Evolutionary conservation across 1,284 basidiomycete species (phyloP).

Genomic region (Fomitopsis pinicola): DNA sequence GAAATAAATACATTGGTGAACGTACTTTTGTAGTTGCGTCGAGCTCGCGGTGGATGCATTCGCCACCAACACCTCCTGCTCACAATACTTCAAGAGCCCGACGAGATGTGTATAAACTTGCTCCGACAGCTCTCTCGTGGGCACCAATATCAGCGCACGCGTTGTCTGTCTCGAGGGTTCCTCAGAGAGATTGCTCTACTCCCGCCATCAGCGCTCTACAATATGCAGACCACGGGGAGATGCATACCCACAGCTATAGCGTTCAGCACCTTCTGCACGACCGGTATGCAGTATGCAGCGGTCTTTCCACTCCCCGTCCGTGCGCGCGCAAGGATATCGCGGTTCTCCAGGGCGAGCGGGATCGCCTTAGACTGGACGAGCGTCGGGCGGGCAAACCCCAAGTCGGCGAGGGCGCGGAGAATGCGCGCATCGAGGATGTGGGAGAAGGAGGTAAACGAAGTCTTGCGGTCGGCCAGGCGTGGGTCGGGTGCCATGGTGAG

Average conservation of each 20-base stretch:
- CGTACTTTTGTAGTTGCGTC: slow-evolving; percentile 76
- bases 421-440: slow-evolving; percentile 75
- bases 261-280: slow-evolving; percentile 85
- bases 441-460: slow-evolving; percentile 64
- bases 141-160: slow-evolving; percentile 85
- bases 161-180: slow-evolving; percentile 51
- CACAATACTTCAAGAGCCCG: slow-evolving; percentile 69
- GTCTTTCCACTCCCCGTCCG: slow-evolving; percentile 98
- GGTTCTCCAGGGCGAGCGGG: slow-evolving; percentile 83
- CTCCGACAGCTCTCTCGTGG: slow-evolving; percentile 90
- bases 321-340: slow-evolving; percentile 91
- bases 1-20: slow-evolving; percentile 4
- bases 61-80: slow-evolving; percentile 67
- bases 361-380: slow-evolving; percentile 80
- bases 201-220: background rate
- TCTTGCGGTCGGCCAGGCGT: slow-evolving; percentile 45
- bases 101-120: slow-evolving; percentile 80
- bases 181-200: slow-evolving; percentile 25
- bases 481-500: slow-evolving; percentile 28
- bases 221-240: background rate
- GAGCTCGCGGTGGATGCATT: slow-evolving; percentile 81
- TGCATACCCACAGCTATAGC: slow-evolving; percentile 68
- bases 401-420: slow-evolving; percentile 75
- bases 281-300: slow-evolving; percentile 90
- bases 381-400: slow-evolving; percentile 80